Evolutionary conservation across 2,329 filamentous ascomycete species (phyloP).

Genomic region (Magnaporthiopsis poae): DNA sequence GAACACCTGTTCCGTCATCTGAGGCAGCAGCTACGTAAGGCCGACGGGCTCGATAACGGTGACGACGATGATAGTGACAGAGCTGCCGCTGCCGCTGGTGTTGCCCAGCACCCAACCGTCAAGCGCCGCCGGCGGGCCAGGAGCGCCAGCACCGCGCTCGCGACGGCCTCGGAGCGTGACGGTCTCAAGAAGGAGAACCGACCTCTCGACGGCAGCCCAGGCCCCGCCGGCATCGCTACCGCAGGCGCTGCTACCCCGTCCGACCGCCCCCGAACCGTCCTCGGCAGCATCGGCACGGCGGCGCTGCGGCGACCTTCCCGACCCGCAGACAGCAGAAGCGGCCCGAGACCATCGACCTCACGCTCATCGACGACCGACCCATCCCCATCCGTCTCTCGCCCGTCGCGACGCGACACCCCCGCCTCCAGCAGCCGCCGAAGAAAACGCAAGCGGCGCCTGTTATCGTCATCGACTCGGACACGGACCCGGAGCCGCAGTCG

Average conservation of each 20-base stretch:
- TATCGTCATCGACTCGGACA: neutral
- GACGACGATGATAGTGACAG: neutral
- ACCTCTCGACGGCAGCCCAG: neutral
- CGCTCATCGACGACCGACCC: neutral
- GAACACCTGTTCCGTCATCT: slow-evolving; percentile 40
- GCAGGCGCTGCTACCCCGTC: neutral
- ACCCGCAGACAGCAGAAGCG: no score
- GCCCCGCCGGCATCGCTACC: no score
- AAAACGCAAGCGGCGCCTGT: neutral
- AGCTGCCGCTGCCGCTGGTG: neutral
- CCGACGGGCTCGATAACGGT: slow-evolving; percentile 27
- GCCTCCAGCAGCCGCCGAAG: no score
- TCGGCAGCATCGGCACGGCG: neutral
- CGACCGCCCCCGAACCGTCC: no score
- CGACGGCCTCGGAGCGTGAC: no score
- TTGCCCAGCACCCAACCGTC: neutral
- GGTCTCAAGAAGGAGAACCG: no score
- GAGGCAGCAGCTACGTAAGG: slow-evolving; percentile 32
- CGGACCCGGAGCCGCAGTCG: neutral
- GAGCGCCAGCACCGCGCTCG: neutral
- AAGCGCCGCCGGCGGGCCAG: neutral
- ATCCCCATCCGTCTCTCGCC: neutral
- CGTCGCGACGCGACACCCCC: no score
- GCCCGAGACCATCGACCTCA: neutral
- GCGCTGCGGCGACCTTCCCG: neutral